Evolutionary conservation across 1,284 basidiomycete species (phyloP).

Genomic region (Sparassis latifolia): DNA sequence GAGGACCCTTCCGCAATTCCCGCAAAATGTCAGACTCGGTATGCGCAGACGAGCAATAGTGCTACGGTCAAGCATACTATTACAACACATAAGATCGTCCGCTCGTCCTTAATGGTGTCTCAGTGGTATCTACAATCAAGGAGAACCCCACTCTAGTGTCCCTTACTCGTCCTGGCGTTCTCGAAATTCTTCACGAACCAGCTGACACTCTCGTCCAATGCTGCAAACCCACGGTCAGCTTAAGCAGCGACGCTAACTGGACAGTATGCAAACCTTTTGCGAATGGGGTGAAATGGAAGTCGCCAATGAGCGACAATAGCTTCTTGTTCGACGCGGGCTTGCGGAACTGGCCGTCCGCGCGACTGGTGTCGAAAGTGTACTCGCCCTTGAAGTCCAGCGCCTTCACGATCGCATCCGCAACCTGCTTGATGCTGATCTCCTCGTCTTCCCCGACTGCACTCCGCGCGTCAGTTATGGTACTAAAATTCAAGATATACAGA

Average conservation of each 20-base stretch:
- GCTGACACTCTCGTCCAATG: constrained; percentile 16
- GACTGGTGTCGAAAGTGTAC: constrained; percentile 63
- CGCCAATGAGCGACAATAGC: constrained; percentile 59
- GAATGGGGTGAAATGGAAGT: constrained; percentile 85
- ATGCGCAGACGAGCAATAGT: too few species aligned
- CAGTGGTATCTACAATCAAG: neutral
- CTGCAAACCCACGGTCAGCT: constrained; percentile 18
- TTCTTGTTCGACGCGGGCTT: constrained; percentile 93
- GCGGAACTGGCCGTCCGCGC: constrained; percentile 83
- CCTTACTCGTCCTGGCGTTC: constrained; percentile 12
- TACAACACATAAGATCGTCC: too few species aligned
- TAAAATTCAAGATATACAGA: neutral
- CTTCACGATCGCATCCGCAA: constrained; percentile 80
- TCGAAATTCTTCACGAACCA: constrained; percentile 21
- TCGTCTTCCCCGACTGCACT: constrained; percentile 76
- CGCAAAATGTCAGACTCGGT: too few species aligned
- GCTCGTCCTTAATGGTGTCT: too few species aligned
- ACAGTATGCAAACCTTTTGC: constrained; percentile 46
- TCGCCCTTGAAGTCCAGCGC: constrained; percentile 71
- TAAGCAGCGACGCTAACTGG: neutral
- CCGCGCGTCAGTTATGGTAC: neutral
- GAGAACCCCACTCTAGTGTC: neutral
- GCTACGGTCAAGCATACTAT: too few species aligned
- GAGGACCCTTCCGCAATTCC: too few species aligned
- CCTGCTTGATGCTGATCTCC: constrained; percentile 82